Percentiles rank a stretch among this genome's conserved stretches.
Conservation (phyloP, 2,329 filamentous ascomycete genomes). For the Colletotrichum sp. region DNA sequence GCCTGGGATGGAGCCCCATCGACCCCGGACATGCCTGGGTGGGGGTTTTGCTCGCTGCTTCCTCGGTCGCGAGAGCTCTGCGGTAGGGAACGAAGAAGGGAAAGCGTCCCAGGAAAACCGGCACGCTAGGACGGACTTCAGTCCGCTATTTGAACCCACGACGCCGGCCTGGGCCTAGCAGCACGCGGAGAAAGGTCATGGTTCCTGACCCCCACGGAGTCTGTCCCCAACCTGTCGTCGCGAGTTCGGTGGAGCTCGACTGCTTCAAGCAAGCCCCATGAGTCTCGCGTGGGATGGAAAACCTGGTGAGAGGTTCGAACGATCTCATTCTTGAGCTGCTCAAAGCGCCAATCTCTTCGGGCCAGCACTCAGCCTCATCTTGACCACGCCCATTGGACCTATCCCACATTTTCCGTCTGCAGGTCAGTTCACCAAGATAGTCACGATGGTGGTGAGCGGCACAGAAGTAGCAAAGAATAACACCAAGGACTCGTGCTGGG, state of each 20-base stretch:
- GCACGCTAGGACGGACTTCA: neutral
- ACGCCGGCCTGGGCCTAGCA: neutral
- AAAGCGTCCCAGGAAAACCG: neutral
- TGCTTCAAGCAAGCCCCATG: neutral
- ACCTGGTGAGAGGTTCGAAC: neutral
- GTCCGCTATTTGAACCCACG: neutral
- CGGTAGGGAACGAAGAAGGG: neutral
- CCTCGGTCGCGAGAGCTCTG: neutral
- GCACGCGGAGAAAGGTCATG: neutral
- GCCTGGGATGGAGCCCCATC: neutral
- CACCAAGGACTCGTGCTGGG: conserved; percentile 23
- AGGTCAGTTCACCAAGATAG: neutral
- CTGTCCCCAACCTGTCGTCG: neutral
- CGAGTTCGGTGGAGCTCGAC: neutral
- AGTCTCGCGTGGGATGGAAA: neutral
- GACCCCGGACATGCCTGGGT: neutral
- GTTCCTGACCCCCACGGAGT: neutral
- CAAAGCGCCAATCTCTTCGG: neutral
- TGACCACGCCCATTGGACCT: neutral
- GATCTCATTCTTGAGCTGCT: neutral
- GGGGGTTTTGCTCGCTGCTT: neutral
- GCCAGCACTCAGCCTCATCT: neutral
- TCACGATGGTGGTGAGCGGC: conserved; percentile 11
- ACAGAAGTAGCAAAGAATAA: conserved; percentile 24
- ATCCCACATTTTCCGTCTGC: neutral